These are phyloP conservation scores for Corchorus olitorius DNA, from an alignment of 345 rosid species.

Conservation along the genomic window DNA sequence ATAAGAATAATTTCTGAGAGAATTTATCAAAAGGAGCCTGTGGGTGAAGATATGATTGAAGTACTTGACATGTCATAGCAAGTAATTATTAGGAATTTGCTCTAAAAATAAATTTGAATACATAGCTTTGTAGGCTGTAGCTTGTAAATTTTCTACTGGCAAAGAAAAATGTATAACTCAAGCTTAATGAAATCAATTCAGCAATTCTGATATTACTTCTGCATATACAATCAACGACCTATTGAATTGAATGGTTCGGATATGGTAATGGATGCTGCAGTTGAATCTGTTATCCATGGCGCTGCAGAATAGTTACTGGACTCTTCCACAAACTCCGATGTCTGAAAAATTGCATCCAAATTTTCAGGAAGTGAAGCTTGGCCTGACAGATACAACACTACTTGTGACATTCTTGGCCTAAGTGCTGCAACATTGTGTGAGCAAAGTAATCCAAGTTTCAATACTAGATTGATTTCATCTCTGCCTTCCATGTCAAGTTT, in stretches of 20 bases:
- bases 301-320: neutral
- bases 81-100: too few species aligned
- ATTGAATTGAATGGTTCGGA: neutral
- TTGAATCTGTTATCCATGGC: neutral
- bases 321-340: neutral
- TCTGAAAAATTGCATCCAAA: neutral
- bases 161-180: too few species aligned
- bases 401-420: conserved; percentile 35
- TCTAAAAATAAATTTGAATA: too few species aligned
- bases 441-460: conserved; percentile 42
- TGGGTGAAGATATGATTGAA: too few species aligned
- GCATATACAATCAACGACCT: neutral
- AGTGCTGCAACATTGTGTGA: conserved; percentile 25
- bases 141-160: too few species aligned
- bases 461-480: conserved; percentile 30
- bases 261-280: neutral
- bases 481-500: conserved; percentile 18
- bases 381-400: conserved; percentile 23
- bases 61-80: too few species aligned
- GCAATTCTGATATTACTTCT: neutral
- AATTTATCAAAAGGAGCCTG: too few species aligned
- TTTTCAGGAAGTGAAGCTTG: conserved; percentile 1
- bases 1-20: too few species aligned
- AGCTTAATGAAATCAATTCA: too few species aligned
- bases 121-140: too few species aligned